Evolutionary conservation across 768 basidiomycete genomes (phyloP).

Genomic region (Sutorius australiensis): DNA sequence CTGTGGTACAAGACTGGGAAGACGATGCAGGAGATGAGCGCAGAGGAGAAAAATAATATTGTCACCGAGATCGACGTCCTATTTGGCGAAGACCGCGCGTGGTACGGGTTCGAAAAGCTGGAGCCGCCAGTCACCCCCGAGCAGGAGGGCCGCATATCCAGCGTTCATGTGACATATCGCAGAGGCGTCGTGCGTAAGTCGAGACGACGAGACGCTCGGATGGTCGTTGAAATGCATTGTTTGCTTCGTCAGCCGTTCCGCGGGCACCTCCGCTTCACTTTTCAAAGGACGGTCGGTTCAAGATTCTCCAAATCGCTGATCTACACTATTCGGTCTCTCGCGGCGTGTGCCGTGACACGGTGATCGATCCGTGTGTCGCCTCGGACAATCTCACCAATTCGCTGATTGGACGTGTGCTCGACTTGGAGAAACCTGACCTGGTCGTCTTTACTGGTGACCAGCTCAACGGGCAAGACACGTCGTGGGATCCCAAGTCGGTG

Average conservation of each 20-base stretch:
- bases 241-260: slow-evolving; percentile 49
- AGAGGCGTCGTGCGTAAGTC: slow-evolving; percentile 69
- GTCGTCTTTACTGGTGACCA: slow-evolving; percentile 94
- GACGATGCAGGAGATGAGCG: slow-evolving; percentile 56
- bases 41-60: slow-evolving; percentile 53
- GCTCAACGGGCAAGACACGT: slow-evolving; percentile 85
- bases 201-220: neutral
- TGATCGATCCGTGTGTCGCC: slow-evolving; percentile 43
- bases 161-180: slow-evolving; percentile 64
- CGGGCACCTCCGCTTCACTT: slow-evolving; percentile 80
- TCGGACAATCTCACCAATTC: slow-evolving; percentile 80
- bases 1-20: slow-evolving; percentile 80
- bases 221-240: neutral
- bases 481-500: slow-evolving; percentile 86
- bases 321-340: slow-evolving; percentile 85
- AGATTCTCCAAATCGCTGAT: slow-evolving; percentile 88
- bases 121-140: slow-evolving; percentile 53
- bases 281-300: slow-evolving; percentile 78
- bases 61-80: slow-evolving; percentile 92
- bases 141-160: slow-evolving; percentile 39
- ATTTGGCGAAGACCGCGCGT: slow-evolving; percentile 78
- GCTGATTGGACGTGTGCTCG: slow-evolving; percentile 67
- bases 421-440: slow-evolving; percentile 81
- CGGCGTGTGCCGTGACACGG: slow-evolving; percentile 74
- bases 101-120: slow-evolving; percentile 82